phyloP scores from a whole-genome alignment of 495 filamentous ascomycete species.

The Lentithecium fluviatile region DNA sequence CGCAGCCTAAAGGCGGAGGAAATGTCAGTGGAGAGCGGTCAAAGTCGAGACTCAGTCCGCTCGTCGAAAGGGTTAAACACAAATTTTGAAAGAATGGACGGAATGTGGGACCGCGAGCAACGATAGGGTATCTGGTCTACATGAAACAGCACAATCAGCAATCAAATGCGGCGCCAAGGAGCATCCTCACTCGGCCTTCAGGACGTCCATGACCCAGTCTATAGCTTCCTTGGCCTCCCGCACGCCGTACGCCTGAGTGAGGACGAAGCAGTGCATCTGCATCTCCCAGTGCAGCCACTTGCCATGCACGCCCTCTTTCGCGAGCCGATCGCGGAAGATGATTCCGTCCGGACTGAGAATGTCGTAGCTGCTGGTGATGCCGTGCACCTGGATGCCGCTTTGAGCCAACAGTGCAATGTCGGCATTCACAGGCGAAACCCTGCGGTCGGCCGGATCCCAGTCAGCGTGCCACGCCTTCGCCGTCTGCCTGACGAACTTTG shows the following conservation, averaged over 20 bases:
- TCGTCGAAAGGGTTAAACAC: too few species aligned
- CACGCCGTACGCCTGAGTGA: slow-evolving; percentile 43
- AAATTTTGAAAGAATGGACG: too few species aligned
- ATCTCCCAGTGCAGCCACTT: slow-evolving; percentile 50
- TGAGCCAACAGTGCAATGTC: slow-evolving; percentile 37
- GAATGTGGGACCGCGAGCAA: too few species aligned
- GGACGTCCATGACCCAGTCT: slow-evolving; percentile 44
- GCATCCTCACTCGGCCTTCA: slow-evolving; percentile 14
- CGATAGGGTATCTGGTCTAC: too few species aligned
- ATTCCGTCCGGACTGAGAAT: slow-evolving; percentile 45
- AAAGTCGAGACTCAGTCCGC: too few species aligned
- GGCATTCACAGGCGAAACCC: slow-evolving; percentile 40
- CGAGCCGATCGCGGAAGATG: slow-evolving; percentile 41
- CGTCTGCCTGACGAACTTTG: slow-evolving; percentile 36
- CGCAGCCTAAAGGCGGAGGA: too few species aligned
- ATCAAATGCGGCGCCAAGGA: neutral
- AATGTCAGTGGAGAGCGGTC: too few species aligned
- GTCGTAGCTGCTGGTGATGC: slow-evolving; percentile 43
- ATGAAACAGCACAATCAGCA: too few species aligned
- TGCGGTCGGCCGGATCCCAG: slow-evolving; percentile 35
- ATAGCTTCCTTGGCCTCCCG: slow-evolving; percentile 42
- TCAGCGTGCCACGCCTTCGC: slow-evolving; percentile 42
- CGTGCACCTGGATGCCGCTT: slow-evolving; percentile 41
- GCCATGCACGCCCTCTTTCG: slow-evolving; percentile 39
- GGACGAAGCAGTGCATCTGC: slow-evolving; percentile 50